Conservation (phyloP, 257 asterid species). For the Solanum acaule region DNA sequence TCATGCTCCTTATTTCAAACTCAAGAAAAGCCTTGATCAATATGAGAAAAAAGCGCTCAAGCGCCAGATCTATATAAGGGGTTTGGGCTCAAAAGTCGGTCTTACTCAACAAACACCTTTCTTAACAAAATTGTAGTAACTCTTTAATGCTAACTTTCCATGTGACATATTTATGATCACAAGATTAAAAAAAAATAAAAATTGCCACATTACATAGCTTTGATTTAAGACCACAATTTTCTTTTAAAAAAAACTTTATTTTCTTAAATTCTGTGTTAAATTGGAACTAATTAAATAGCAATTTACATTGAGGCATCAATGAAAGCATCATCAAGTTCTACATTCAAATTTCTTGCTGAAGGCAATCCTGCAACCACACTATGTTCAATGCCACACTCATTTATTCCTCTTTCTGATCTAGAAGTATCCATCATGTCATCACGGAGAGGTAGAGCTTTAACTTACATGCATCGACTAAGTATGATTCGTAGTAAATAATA, state of each 20-base stretch:
- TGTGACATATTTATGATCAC: too few species aligned
- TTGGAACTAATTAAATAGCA: too few species aligned
- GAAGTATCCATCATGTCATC: slow-evolving; percentile 82
- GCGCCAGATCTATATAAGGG: too few species aligned
- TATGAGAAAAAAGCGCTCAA: too few species aligned
- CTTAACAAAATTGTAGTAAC: too few species aligned
- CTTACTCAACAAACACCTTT: too few species aligned
- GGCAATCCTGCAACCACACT: slow-evolving; percentile 73
- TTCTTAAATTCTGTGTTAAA: fast-evolving
- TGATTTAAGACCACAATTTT: too few species aligned
- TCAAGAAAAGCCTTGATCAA: background rate
- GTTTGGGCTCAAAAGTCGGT: too few species aligned
- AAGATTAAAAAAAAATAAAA: too few species aligned
- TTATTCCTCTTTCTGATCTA: slow-evolving; percentile 71
- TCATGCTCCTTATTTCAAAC: background rate
- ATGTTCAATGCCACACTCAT: slow-evolving; percentile 90
- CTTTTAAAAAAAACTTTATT: too few species aligned
- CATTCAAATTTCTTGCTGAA: slow-evolving; percentile 46
- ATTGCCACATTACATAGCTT: too few species aligned
- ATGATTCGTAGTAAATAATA: background rate
- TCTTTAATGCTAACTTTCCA: too few species aligned
- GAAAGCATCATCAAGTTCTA: slow-evolving; percentile 7
- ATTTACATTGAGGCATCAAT: slow-evolving; percentile 36
- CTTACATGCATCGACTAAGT: background rate
- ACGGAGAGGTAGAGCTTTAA: background rate